Conservation (phyloP, 805 yeast species). For the Candida railenensis region DNA sequence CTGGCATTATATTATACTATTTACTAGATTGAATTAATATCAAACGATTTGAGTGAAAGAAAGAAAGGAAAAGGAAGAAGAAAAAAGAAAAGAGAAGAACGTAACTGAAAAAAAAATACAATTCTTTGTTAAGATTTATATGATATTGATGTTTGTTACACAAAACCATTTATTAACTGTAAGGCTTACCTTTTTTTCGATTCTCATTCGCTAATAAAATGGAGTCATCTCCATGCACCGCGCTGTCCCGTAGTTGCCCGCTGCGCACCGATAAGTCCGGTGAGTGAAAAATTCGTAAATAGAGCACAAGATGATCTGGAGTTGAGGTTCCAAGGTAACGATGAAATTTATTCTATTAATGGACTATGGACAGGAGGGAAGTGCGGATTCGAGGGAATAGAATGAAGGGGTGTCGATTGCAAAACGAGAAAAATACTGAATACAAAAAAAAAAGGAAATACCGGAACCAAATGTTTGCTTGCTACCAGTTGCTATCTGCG, state of each 20-base stretch:
- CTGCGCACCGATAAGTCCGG: conserved; percentile 1
- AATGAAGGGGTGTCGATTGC: too few relatives aligned
- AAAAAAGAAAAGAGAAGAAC: background rate
- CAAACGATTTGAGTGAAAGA: background rate
- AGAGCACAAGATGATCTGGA: too few relatives aligned
- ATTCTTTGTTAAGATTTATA: background rate
- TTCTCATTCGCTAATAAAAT: conserved; percentile 2
- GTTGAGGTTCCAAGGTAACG: too few relatives aligned
- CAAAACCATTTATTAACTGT: background rate
- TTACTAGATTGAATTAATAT: background rate
- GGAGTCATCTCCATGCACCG: background rate
- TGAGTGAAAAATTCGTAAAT: background rate
- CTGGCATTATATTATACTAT: conserved; percentile 35
- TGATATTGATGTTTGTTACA: background rate
- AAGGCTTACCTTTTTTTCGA: background rate
- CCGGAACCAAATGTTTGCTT: too few relatives aligned
- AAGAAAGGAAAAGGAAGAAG: background rate
- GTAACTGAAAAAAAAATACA: background rate
- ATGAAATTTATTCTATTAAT: too few relatives aligned
- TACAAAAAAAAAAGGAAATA: too few relatives aligned
- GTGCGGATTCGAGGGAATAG: too few relatives aligned
- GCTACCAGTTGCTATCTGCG: too few relatives aligned
- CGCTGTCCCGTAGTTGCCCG: background rate
- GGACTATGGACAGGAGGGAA: too few relatives aligned
- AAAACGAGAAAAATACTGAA: too few relatives aligned